Base-by-base conservation (phyloP, 352 stramenopile genomes). In the Phytophthora chlamydospora region DNA sequence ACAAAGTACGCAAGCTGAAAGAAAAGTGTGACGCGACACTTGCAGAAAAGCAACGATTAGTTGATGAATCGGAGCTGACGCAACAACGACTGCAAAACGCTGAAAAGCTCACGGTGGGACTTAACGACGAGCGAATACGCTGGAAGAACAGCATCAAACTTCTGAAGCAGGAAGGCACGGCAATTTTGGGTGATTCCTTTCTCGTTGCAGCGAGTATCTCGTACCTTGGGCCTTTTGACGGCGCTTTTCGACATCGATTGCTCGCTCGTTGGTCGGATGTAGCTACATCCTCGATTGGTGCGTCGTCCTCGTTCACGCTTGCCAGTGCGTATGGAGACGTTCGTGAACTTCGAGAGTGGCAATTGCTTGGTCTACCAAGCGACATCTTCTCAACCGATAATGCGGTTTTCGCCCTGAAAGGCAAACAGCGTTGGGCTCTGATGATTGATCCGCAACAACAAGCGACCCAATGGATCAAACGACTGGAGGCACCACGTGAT, bases 401-500 rank as follows among this genome's bases (percentile, higher is more conserved):
- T 52, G 94, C 76, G 0, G 78, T 98, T 40, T 97, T 93, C 54
- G 74, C 97, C 29, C 84, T 92, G 46, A 81, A 89, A 31, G 69
- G 72, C n/a, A 90, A 71, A 17, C 86, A 89, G n/a, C 82, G 91
- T 10, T 98, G 92, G 92, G 80, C 93, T 14, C 74, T 98, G 13
- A 86, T 98, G 69, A 98, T 98, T 57, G 94, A 98, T 57, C 93
- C 94, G 2, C 93, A 98, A 64, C 88, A 95, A 13, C 93, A 98
- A 73, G 93, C 90, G 2, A 96, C 88, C 38, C 80, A 90, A 35
- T 98, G 93, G 93, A 88, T 98, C 14, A 90, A 95, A 33, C 90
- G 89, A 4, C 73, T 97, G 39, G 93, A 98, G 55, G 42, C 64
- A 2, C 36, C 19, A 7, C 72, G 89, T 47, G 54, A 71, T 0